phyloP scores from a whole-genome alignment of 331 rosid genomes.

The Spiraea crenata region DNA sequence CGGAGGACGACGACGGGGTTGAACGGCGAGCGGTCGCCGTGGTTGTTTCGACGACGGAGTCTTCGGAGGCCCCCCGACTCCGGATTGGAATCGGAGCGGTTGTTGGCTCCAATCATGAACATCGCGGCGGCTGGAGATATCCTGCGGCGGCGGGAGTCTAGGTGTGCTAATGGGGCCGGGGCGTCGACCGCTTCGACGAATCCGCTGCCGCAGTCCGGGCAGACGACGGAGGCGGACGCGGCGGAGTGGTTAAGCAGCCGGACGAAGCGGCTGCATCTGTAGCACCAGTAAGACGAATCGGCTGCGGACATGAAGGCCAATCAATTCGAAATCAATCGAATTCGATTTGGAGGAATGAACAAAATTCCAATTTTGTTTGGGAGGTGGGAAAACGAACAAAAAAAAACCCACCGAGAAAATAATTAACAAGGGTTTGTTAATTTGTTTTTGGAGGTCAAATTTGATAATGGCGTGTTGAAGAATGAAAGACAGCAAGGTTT shows the following conservation, averaged over 20 bases:
- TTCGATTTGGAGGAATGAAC: not conserved
- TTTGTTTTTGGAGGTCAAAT: not conserved
- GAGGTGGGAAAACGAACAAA: constrained; percentile 22
- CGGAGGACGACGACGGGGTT: constrained; percentile 79
- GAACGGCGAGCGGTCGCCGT: constrained; percentile 35
- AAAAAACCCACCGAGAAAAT: not conserved
- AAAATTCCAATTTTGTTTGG: constrained; percentile 8
- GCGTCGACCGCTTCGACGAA: constrained; percentile 53
- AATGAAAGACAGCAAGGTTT: not conserved
- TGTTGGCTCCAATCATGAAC: constrained; percentile 52
- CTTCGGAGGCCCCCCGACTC: constrained; percentile 26
- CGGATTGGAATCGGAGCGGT: constrained; percentile 25
- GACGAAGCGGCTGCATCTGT: constrained; percentile 62
- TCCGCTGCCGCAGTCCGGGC: constrained; percentile 76
- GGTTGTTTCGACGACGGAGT: constrained; percentile 28
- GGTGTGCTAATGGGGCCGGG: constrained; percentile 7
- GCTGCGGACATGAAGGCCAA: constrained; percentile 36
- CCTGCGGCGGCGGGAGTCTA: constrained; percentile 29
- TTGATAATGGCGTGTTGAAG: not conserved
- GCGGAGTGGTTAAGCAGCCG: constrained; percentile 38
- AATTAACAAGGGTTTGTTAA: not conserved
- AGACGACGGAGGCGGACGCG: constrained; percentile 23
- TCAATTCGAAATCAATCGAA: not conserved
- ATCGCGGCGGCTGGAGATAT: constrained; percentile 47
- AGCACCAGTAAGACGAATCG: constrained; percentile 71